phyloP scores from a whole-genome alignment of 208 protist genomes.

The Trypanosoma scelopori region DNA sequence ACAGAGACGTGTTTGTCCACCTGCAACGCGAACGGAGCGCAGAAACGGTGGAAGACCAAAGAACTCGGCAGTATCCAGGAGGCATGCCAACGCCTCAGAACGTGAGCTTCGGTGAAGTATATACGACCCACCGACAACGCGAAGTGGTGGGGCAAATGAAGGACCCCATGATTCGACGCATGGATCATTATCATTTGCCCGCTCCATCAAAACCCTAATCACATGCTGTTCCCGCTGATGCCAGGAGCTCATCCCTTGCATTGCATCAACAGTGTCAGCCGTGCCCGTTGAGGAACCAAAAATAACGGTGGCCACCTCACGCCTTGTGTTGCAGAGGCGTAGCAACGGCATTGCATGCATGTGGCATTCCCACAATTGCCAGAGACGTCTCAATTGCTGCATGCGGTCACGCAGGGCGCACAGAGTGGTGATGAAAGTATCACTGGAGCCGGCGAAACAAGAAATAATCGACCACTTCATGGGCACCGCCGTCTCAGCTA shows the following conservation, averaged over 20 bases:
- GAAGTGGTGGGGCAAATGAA: conserved; percentile 37
- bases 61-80: conserved; percentile 61
- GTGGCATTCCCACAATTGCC: conserved; percentile 44
- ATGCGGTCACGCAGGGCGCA: conserved; percentile 40
- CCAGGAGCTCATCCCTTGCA: conserved; percentile 40
- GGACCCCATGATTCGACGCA: conserved; percentile 58
- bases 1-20: conserved; percentile 5
- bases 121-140: conserved; percentile 59
- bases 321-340: conserved; percentile 23
- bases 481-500: conserved; percentile 65
- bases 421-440: conserved; percentile 28
- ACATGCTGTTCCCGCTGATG: conserved; percentile 52
- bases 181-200: conserved; percentile 28
- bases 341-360: conserved; percentile 33
- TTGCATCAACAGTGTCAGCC: conserved; percentile 35
- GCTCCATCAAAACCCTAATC: conserved; percentile 36
- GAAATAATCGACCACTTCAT: conserved; percentile 43
- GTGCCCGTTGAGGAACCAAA: conserved; percentile 28
- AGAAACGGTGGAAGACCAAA: conserved; percentile 87
- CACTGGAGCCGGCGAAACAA: conserved; percentile 16
- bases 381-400: conserved; percentile 39
- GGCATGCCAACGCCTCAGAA: conserved; percentile 26
- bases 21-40: conserved; percentile 62
- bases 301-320: conserved; percentile 29
- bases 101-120: conserved; percentile 49